Conservation (phyloP, 2,329 filamentous ascomycete species). For the Diaporthe batatas region DNA sequence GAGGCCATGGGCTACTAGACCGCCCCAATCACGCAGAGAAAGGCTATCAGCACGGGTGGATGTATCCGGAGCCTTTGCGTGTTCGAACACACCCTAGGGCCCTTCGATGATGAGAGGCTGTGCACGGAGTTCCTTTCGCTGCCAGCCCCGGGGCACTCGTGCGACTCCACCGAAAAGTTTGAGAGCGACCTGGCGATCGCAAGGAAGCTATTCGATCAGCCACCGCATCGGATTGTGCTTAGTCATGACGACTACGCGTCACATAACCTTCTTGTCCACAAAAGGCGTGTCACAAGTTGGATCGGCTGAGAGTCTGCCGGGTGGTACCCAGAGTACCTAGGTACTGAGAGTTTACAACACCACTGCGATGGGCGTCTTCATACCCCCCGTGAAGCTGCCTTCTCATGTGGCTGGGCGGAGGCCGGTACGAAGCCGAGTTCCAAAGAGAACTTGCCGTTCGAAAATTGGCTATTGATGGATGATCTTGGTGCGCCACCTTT, state of each 20-base stretch:
- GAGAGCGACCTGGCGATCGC: not conserved
- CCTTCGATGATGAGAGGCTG: conserved; percentile 10
- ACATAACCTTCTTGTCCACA: conserved; percentile 49
- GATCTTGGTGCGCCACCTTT: not conserved
- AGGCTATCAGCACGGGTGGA: not conserved
- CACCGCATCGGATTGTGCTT: conserved; percentile 42
- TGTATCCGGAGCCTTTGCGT: conserved; percentile 14
- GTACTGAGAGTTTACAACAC: conserved; percentile 50
- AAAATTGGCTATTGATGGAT: not conserved
- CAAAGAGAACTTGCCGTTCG: not conserved
- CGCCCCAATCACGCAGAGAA: not conserved
- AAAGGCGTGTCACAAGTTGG: conserved; percentile 47
- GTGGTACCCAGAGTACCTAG: conserved; percentile 51
- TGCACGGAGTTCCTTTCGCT: not conserved
- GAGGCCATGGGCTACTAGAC: conserved; percentile 1
- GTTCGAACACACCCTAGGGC: not conserved
- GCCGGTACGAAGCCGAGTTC: not conserved
- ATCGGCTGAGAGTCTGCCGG: conserved; percentile 53
- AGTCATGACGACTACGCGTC: conserved; percentile 48
- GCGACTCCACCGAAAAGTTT: not conserved
- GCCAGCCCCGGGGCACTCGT: not conserved
- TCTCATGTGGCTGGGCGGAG: conserved; percentile 8
- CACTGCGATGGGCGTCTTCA: conserved; percentile 15
- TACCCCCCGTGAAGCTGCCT: not conserved
- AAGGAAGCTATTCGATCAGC: not conserved